Evolutionary conservation across 2,329 filamentous ascomycete genomes (phyloP), one percentile per base, ranked within the genome.

Genomic region (Cercospora nicotianae): DNA sequence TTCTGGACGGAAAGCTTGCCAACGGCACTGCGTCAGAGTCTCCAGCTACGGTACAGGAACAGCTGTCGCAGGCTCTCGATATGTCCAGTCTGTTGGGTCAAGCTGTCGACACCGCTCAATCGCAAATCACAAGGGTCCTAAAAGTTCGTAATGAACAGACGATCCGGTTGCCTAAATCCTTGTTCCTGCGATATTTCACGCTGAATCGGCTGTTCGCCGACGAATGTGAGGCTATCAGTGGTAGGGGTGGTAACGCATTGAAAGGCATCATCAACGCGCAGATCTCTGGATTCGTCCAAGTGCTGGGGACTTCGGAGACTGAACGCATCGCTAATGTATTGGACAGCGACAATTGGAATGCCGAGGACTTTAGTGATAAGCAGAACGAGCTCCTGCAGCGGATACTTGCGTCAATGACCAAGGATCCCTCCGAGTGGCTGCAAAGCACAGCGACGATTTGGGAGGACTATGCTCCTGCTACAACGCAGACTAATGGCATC

Each of bases 211-310:
- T 93, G 65, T 95, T 96, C 78, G 90, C 91, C 58, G 93, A 93
- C 69, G 92, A 96, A 77, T 95, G 92, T 75, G 92, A 96, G 79
- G 90, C 91, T 16, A 89, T 95, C 20, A 94, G 91, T 23, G 92
- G 92, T 0, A 87, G 91, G 66, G 91, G 91, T 67, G 91, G 92
- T 8, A 90, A 89, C 2, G 84, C 89, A 1, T 81, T 96, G 5
- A 94, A 94, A 80, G 91, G 87, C 18, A 87, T 93, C 33, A 90
- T 96, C 68, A 94, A 94, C 72, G 86, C 85, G 31, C 92, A 96
- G 71, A 94, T 96, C 77, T 90, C 88, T 73, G 90, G 92, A 13
- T 95, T 93, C 76, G 89, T 94, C 26, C 86, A 90, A 66, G 84
- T 84, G 36, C 87, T 92, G 73, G 89, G 90, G 20, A 90, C 93